phyloP scores from a whole-genome alignment of 164 flowering plant genomes.

The Vitis rupestris region DNA sequence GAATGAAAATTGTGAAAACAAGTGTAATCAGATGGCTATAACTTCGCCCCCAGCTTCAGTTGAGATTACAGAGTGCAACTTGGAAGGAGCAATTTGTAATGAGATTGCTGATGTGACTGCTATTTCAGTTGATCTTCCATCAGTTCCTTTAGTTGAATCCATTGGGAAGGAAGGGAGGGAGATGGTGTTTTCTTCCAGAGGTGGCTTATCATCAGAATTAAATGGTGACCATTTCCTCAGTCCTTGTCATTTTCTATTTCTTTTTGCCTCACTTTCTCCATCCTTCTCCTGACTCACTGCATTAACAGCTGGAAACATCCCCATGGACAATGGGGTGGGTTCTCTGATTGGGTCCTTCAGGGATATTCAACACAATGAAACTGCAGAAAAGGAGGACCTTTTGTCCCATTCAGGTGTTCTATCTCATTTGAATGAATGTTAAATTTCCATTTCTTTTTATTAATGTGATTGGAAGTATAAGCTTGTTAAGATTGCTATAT shows the following conservation, averaged over 20 bases:
- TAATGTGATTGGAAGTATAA: neutral
- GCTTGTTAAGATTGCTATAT: neutral
- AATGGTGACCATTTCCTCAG: constrained; percentile 17
- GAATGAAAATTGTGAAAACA: constrained; percentile 13
- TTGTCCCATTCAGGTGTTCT: constrained; percentile 12
- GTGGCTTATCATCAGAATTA: constrained; percentile 11
- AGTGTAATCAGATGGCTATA: constrained; percentile 6
- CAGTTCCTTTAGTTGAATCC: neutral
- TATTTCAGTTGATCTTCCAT: neutral
- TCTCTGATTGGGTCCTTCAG: constrained; percentile 2
- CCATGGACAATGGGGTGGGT: constrained; percentile 3
- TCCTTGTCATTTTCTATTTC: neutral
- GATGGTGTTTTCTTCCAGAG: neutral
- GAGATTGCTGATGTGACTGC: constrained; percentile 9
- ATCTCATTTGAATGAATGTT: neutral
- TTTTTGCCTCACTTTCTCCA: constrained; percentile 2
- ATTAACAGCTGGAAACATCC: constrained; percentile 12
- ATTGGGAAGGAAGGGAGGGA: constrained; percentile 2
- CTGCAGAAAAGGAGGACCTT: constrained; percentile 1
- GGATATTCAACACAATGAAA: neutral
- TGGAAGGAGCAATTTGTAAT: constrained; percentile 2
- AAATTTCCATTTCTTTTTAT: neutral
- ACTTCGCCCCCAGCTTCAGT: neutral
- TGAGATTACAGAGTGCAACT: constrained; percentile 7
- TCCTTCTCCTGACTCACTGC: constrained; percentile 3